phyloP scores from a whole-genome alignment of 768 basidiomycete species.

The Russula foetens region DNA sequence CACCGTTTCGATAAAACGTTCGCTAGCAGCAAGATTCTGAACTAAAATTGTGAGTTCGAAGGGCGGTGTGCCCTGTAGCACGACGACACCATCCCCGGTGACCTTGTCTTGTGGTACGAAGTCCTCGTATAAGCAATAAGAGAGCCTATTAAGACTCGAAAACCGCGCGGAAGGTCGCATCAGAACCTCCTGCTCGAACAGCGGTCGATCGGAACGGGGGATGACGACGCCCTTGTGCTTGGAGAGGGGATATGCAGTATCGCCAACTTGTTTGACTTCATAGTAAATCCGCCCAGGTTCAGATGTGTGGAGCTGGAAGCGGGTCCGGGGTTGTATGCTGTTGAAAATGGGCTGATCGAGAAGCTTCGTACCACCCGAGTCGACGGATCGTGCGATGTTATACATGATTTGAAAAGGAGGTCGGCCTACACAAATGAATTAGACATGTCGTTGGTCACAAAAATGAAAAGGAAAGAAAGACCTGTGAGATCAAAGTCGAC shows the following conservation, averaged over 20 bases:
- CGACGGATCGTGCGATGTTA: slow-evolving; percentile 65
- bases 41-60: slow-evolving; percentile 72
- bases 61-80: slow-evolving; percentile 78
- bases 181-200: slow-evolving; percentile 83
- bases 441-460: neutral
- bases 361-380: slow-evolving; percentile 59
- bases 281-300: slow-evolving; percentile 79
- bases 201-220: slow-evolving; percentile 56
- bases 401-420: slow-evolving; percentile 95
- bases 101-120: slow-evolving; percentile 46
- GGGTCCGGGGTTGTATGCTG: slow-evolving; percentile 72
- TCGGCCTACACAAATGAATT: slow-evolving; percentile 42
- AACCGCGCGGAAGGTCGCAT: slow-evolving; percentile 77
- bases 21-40: slow-evolving; percentile 67
- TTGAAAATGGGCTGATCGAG: slow-evolving; percentile 75
- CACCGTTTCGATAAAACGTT: slow-evolving; percentile 50
- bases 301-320: slow-evolving; percentile 75
- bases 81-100: slow-evolving; percentile 51
- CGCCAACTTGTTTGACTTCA: slow-evolving; percentile 83
- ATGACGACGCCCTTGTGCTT: slow-evolving; percentile 55
- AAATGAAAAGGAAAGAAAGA: slow-evolving; percentile 21
- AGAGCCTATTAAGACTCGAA: slow-evolving; percentile 52
- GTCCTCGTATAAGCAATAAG: slow-evolving; percentile 68
- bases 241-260: slow-evolving; percentile 73
- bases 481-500: slow-evolving; percentile 81